A percentile compares a stretch with the other conserved stretches of the same genome.
These are phyloP conservation scores for Chaetothyriales sp. DNA, from an alignment of 2,329 filamentous ascomycete genomes.

Conservation along the genomic window DNA sequence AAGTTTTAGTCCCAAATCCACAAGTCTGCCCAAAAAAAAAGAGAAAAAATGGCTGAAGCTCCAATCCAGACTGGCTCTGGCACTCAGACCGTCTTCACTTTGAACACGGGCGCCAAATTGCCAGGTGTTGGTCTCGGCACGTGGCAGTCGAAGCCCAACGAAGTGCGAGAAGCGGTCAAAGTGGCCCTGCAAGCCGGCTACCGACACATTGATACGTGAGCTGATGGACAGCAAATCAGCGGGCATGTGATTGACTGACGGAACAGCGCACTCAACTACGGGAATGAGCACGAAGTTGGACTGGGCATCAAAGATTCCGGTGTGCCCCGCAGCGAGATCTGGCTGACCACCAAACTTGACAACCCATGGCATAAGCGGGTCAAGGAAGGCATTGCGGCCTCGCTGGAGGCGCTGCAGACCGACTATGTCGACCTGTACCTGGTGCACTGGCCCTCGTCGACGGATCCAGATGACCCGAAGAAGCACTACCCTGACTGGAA, in stretches of 20 bases:
- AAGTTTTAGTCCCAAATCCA: background rate
- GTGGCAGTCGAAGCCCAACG: constrained; percentile 57
- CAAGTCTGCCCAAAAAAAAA: too few relatives aligned
- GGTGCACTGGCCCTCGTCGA: constrained; percentile 39
- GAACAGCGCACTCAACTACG: constrained; percentile 52
- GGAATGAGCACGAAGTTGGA: constrained; percentile 58
- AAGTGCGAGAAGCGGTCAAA: constrained; percentile 58
- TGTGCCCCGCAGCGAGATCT: constrained; percentile 51
- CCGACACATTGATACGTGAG: constrained; percentile 55
- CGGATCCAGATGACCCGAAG: constrained; percentile 20
- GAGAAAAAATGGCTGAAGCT: background rate
- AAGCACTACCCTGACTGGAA: constrained; percentile 65
- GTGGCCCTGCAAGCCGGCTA: constrained; percentile 53
- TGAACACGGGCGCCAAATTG: constrained; percentile 26
- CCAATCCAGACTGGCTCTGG: background rate
- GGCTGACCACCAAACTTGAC: constrained; percentile 68
- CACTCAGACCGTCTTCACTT: constrained; percentile 18
- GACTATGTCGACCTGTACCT: constrained; percentile 58
- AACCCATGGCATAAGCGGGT: constrained; percentile 60
- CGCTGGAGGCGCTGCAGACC: constrained; percentile 44
- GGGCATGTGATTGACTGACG: background rate
- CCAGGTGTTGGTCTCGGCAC: constrained; percentile 60
- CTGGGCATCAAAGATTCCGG: constrained; percentile 48
- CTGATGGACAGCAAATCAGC: background rate
- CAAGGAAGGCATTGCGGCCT: constrained; percentile 45